These are phyloP conservation scores for Pleurotus tuber-regium DNA, from an alignment of 768 basidiomycete genomes.

Conservation along the genomic window DNA sequence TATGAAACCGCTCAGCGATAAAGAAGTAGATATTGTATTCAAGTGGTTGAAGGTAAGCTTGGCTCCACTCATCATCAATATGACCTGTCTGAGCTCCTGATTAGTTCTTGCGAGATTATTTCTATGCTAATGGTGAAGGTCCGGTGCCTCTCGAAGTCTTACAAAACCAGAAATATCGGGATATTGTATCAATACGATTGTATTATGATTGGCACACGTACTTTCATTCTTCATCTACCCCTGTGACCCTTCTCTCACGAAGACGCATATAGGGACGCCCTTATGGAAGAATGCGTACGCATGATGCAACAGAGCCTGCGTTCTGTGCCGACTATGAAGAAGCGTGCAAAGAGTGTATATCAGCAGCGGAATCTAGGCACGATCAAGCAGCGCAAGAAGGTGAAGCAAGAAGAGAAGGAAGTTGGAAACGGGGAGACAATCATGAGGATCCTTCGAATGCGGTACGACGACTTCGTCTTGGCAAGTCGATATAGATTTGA, in stretches of 20 bases:
- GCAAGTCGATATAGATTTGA: too few species aligned
- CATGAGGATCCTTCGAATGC: conserved; percentile 92
- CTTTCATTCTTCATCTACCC: conserved; percentile 23
- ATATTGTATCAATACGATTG: conserved; percentile 82
- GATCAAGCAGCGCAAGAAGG: conserved; percentile 90
- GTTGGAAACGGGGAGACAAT: conserved; percentile 85
- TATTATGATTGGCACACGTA: conserved; percentile 98
- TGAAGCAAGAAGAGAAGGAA: conserved; percentile 82
- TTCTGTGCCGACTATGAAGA: conserved; percentile 72
- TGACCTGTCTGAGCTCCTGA: conserved; percentile 10
- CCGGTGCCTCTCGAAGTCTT: conserved; percentile 82
- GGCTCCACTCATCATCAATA: not conserved
- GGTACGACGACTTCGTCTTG: conserved; percentile 49
- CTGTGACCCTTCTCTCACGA: conserved; percentile 10
- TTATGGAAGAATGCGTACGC: conserved; percentile 94
- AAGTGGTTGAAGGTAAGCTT: conserved; percentile 86
- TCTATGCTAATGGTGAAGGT: conserved; percentile 91
- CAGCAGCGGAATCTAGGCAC: conserved; percentile 94
- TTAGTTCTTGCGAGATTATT: conserved; percentile 92
- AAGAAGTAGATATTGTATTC: conserved; percentile 98
- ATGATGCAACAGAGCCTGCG: conserved; percentile 90
- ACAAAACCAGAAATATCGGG: conserved; percentile 94
- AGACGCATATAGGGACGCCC: conserved; percentile 52
- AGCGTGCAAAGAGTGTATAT: conserved; percentile 91
- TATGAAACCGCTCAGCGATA: conserved; percentile 90